Percentiles rank a stretch among this genome's conserved stretches.
These are phyloP conservation scores for Pythium phragmitis DNA, from an alignment of 352 stramenopile genomes.

Conservation along the genomic window DNA sequence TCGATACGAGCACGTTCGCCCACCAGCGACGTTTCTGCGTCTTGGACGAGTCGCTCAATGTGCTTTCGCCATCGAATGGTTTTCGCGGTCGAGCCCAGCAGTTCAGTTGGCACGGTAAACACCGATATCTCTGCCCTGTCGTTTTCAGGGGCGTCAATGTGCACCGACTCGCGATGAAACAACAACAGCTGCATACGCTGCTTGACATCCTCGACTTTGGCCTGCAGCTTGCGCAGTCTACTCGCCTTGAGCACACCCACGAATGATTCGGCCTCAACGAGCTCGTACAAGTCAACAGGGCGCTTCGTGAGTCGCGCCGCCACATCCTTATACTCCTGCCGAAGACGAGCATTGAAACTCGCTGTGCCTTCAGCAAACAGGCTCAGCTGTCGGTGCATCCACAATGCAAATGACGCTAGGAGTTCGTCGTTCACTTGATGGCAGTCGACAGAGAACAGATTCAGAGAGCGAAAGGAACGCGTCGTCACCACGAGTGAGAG, in stretches of 20 bases:
- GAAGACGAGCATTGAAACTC: slow-evolving; percentile 48
- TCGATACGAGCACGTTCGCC: slow-evolving; percentile 69
- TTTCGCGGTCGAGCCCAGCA: slow-evolving; percentile 60
- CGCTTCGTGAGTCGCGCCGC: slow-evolving; percentile 56
- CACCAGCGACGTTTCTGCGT: slow-evolving; percentile 53
- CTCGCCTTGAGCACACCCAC: slow-evolving; percentile 41
- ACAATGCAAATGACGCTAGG: slow-evolving; percentile 38
- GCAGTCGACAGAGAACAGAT: slow-evolving; percentile 59
- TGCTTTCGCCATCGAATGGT: slow-evolving; percentile 65
- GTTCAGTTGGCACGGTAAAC: slow-evolving; percentile 30
- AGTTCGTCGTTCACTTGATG: slow-evolving; percentile 41
- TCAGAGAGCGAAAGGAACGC: slow-evolving; percentile 29
- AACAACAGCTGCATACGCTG: slow-evolving; percentile 63
- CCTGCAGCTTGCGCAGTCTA: slow-evolving; percentile 49
- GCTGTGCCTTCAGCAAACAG: slow-evolving; percentile 55
- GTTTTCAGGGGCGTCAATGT: slow-evolving; percentile 25
- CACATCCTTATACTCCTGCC: slow-evolving; percentile 76
- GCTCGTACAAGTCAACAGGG: slow-evolving; percentile 68
- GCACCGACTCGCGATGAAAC: slow-evolving; percentile 48
- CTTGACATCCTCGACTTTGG: slow-evolving; percentile 47
- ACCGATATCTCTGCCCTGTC: not conserved
- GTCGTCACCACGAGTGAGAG: slow-evolving; percentile 30
- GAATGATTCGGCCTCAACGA: slow-evolving; percentile 68
- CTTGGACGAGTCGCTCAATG: slow-evolving; percentile 51
- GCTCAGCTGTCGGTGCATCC: slow-evolving; percentile 39